A percentile compares a stretch with the other conserved stretches of the same genome.
Conservation (phyloP, 2,329 filamentous ascomycete genomes). For the Penicillium corylophilum region DNA sequence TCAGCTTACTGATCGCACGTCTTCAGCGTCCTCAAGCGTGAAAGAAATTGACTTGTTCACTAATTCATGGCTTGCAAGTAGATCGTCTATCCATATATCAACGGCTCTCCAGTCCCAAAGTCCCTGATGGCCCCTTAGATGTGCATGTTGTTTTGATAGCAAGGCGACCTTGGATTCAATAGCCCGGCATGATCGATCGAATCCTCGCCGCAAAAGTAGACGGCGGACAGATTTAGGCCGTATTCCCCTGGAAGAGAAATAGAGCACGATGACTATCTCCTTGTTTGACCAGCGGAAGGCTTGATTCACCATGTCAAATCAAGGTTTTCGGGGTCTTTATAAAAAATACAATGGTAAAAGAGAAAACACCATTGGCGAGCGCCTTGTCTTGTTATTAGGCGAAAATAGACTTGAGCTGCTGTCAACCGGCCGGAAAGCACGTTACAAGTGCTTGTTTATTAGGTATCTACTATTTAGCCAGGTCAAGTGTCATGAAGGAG, state of each 20-base stretch:
- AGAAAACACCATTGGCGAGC: too few species aligned
- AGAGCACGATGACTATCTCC: not conserved
- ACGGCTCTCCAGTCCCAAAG: not conserved
- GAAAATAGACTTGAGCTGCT: too few species aligned
- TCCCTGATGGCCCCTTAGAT: not conserved
- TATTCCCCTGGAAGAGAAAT: not conserved
- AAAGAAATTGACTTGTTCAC: not conserved
- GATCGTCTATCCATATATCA: not conserved
- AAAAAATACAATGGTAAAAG: too few species aligned
- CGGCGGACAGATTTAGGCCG: not conserved
- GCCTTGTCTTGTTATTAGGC: not conserved
- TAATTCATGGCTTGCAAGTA: not conserved
- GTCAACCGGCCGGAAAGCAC: too few species aligned
- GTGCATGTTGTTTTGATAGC: not conserved
- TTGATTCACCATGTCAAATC: not conserved
- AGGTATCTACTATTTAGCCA: too few species aligned
- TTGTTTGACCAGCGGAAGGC: not conserved
- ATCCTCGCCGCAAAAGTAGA: not conserved
- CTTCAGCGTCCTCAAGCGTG: not conserved
- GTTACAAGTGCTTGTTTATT: too few species aligned
- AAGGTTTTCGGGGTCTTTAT: too few species aligned
- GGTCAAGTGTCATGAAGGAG: too few species aligned
- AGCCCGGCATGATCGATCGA: not conserved
- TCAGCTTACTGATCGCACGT: not conserved
- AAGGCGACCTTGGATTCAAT: not conserved